Evolutionary conservation across 495 filamentous ascomycete species (phyloP), one percentile per base, ranked within the genome.

Genomic region (Cetradonia linearis): DNA sequence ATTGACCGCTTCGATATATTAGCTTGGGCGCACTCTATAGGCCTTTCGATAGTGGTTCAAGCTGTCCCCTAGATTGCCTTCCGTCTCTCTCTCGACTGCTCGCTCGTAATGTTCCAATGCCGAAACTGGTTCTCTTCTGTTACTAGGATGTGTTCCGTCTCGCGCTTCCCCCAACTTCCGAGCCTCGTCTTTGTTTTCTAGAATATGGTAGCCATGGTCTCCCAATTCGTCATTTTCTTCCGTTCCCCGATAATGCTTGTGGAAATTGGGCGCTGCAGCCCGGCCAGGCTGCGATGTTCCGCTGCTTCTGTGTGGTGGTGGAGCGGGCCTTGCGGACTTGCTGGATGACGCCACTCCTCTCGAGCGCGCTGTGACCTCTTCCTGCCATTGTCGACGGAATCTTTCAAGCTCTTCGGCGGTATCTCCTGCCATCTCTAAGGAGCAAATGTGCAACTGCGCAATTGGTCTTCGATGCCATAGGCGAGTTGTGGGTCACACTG

Each of bases 81-180:
- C 83, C 0, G 77, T 78, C 72, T 97, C 94, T 67, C 81, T 88
- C 73, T 96, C 89, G 9, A 95, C 89, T 0, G 92, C 94, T 70
- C 81, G 79, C 70, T 97, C 93, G 67, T 94, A 97, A 70, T 96
- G 88, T 67, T 96, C 93, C 42, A 97, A 72, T 4, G 93, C 93
- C 9, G 91, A 88, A 27, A 74, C 74, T 14, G 86, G 89, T 65
- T 89, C 86, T 34, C 71, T 42, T 31, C 31, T 37, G 36, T 58
- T 68, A 47, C 50, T 65, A 10, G 63, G 63, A 57, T 50, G 53
- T 47, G 55, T 46, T 20, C 62, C 53, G 13, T 63, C 46, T n/a
- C 71, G 65, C 67, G 72, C 65, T 72, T 72, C 55, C 70, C 72
- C 62, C 72, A 75, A 62, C 72, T 74, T 58, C 64, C 75, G 56